These are phyloP conservation scores for Trichoderma gamsii DNA, from an alignment of 495 filamentous ascomycete genomes.

Conservation along the genomic window DNA sequence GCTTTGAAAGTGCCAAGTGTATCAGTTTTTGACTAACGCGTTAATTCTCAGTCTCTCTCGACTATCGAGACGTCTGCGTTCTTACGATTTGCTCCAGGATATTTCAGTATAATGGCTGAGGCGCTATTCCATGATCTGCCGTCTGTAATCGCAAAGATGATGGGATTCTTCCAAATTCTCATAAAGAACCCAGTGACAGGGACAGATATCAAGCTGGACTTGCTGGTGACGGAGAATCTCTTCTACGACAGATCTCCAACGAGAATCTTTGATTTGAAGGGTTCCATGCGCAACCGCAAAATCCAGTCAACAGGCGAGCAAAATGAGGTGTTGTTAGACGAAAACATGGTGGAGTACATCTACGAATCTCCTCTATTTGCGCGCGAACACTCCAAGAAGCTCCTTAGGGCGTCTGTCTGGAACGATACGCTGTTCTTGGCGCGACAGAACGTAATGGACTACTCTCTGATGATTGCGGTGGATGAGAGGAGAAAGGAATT, in stretches of 20 bases:
- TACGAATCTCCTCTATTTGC: slow-evolving; percentile 94
- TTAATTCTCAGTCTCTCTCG: slow-evolving; percentile 55
- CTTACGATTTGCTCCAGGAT: slow-evolving; percentile 87
- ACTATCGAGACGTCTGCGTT: slow-evolving; percentile 90
- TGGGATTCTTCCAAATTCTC: slow-evolving; percentile 93
- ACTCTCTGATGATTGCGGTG: slow-evolving; percentile 96
- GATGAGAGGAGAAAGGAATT: slow-evolving; percentile 85
- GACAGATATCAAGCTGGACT: slow-evolving; percentile 88
- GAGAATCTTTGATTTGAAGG: slow-evolving; percentile 96
- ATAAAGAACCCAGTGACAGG: slow-evolving; percentile 93
- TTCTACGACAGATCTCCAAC: slow-evolving; percentile 93
- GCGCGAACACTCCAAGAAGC: slow-evolving; percentile 85
- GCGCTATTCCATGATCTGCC: slow-evolving; percentile 94
- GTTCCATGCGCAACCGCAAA: slow-evolving; percentile 95
- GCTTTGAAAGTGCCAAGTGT: neutral
- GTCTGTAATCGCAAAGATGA: slow-evolving; percentile 97
- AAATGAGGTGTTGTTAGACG: slow-evolving; percentile 92
- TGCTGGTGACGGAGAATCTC: slow-evolving; percentile 96
- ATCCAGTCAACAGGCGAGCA: slow-evolving; percentile 91
- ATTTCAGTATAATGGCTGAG: slow-evolving; percentile 95
- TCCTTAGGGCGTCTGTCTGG: slow-evolving; percentile 81
- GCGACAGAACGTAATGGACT: slow-evolving; percentile 96
- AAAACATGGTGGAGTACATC: slow-evolving; percentile 99
- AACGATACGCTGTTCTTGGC: slow-evolving; percentile 95
- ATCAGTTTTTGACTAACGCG: neutral